Evolutionary conservation across 2,329 filamentous ascomycete species (phyloP).

Genomic region (Trichothecium sympodiale): DNA sequence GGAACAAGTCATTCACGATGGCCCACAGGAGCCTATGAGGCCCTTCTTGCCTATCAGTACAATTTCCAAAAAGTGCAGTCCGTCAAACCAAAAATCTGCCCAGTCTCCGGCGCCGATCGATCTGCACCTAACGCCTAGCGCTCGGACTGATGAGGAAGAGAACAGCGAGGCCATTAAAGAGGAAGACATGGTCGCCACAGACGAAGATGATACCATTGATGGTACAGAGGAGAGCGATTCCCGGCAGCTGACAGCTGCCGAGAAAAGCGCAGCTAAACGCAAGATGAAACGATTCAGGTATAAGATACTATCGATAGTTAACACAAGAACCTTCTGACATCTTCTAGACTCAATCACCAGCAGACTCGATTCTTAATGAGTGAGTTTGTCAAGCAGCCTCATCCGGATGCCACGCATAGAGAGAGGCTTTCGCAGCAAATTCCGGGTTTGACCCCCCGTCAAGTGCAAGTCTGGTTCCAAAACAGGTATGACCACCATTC

Average conservation of each 20-base stretch:
- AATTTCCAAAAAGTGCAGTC: too few species aligned
- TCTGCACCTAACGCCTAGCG: slow-evolving; percentile 3
- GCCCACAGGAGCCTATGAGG: too few species aligned
- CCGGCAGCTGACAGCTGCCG: slow-evolving; percentile 42
- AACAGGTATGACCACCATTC: slow-evolving; percentile 57
- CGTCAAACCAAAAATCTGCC: too few species aligned
- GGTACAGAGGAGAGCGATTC: slow-evolving; percentile 18
- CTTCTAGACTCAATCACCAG: slow-evolving; percentile 72
- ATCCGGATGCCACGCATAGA: slow-evolving; percentile 83
- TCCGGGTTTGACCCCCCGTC: slow-evolving; percentile 77
- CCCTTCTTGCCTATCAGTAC: too few species aligned
- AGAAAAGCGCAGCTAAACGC: slow-evolving; percentile 43
- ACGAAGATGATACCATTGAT: slow-evolving; percentile 49
- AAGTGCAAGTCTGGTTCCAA: slow-evolving; percentile 98
- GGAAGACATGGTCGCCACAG: slow-evolving; percentile 39
- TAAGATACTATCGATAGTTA: slow-evolving; percentile 13
- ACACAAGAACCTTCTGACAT: slow-evolving; percentile 19
- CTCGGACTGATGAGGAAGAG: slow-evolving; percentile 19
- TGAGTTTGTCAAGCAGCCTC: slow-evolving; percentile 89
- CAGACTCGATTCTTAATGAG: slow-evolving; percentile 98
- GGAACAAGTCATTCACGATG: not conserved
- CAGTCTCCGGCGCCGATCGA: not conserved
- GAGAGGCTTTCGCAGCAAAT: slow-evolving; percentile 84
- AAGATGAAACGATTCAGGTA: slow-evolving; percentile 79
- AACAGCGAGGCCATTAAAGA: slow-evolving; percentile 29